Evolutionary conservation across 164 flowering plant genomes (phyloP), one percentile per base, ranked within the genome.

Genomic region (Echeveria elegans): DNA sequence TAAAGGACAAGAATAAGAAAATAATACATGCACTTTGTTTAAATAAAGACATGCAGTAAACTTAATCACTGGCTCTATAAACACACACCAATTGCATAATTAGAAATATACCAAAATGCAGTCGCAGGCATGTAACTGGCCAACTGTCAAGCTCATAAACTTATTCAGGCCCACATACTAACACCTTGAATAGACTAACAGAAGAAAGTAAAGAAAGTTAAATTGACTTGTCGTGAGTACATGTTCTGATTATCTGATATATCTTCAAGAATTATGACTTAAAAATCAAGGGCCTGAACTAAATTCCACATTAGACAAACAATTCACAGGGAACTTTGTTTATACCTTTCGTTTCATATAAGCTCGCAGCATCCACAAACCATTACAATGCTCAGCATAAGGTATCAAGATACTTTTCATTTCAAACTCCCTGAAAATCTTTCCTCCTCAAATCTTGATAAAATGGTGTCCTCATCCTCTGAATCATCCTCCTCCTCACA

Each of bases 391-490:
- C 58, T 21, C 5, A n/a, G 29, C 61, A 56, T 56, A 14, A 28
- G 31, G 16, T 14, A 26, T 28, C 4, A 23, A 56, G 28, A 12
- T 56, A 32, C 61, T 11, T 56, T 56, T 3, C 19, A 28, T 52
- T 23, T 21, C 61, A 4, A 11, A 32, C 28, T 56, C 18, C 61
- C 61, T 7, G 30, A 56, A 56, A 56, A 56, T 2, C 0, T 28
- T 28, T 56, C 61, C 60, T 65, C 69, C 66, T 62, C 73, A 53
- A 50, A 28, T 40, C 62, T 48, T 38, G 71, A 68, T 30, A 66
- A n/a, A 60, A 69, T 75, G 28, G 68, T 41, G 23, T 74, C 78
- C 26, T 76, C 81, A 6, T 68, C 72, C 37, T 68, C 75, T 31
- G 53, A 65, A 1, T 78, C 80, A 40, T 63, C 70, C 26, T 76